Base-by-base conservation (phyloP, 2,329 filamentous ascomycete species). In the Cryphonectria naterciae region DNA sequence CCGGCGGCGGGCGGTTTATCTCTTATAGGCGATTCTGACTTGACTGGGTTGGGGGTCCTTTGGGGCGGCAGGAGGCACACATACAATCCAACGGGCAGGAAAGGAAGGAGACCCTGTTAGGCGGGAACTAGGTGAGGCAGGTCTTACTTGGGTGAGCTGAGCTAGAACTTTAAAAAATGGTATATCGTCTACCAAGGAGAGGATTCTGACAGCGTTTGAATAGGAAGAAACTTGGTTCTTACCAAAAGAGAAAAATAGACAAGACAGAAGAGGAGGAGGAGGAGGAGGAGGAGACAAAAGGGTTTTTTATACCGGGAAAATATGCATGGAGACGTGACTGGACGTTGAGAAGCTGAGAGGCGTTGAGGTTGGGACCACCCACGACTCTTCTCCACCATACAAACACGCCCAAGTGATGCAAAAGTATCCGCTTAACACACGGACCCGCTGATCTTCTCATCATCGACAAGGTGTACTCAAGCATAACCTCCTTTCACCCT, bases 401-500 rank as follows among this genome's bases (percentile, higher is more conserved):
- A 60, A 22, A 39, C 35, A 37, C 22, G 17, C 58, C 17, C 28
- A 19, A 32, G 25, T 39, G 58, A 39, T 39, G 58, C 22, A 39
- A 61, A 61, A 61, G 58, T 61, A 61, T 15, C 58, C 58, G 35
- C 22, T 61, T 61, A 61, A 64, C 61, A 64, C 61, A 46, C 39
- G 61, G 43, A 39, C 63, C 63, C 22, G 46, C 46, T 49, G 65
- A 67, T 61, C 65, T 67, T 54, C 61, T 67, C 65, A 67, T 25
- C 41, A 49, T 35, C 46, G 32, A 35, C 43, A 28, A 32, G 32
- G 41, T 11, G 41, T 22, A 7, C 65, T 28, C 37, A 67, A 67
- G 54, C 65, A 60, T 60, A 39, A 60, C 58, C 32, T 32, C 25
- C 5, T n/a, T 11, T 60, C 25, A 3, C 25, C 25, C 25, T 37